Percentiles rank a stretch among this genome's conserved stretches.
These are phyloP conservation scores for Gracilaria caudata DNA, from an alignment of 23 red algal genomes.

Conservation along the genomic window DNA sequence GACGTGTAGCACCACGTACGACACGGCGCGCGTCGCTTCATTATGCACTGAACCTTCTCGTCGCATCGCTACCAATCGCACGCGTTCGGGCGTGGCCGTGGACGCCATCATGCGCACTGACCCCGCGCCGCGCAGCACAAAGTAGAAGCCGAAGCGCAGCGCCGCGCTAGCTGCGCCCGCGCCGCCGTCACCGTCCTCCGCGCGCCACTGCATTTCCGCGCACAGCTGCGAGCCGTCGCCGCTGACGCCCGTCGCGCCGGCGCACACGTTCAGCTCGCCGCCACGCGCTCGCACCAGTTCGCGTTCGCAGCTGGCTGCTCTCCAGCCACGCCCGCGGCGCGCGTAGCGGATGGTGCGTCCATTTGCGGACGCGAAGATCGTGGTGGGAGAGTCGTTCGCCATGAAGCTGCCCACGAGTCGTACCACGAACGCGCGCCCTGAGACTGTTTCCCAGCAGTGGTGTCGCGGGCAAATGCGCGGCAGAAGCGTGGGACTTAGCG, in stretches of 20 bases:
- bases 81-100: slow-evolving; percentile 36
- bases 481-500: background rate
- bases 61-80: slow-evolving; percentile 26
- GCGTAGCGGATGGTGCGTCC: background rate
- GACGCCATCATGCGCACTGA: slow-evolving; percentile 2
- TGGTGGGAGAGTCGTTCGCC: background rate
- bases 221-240: background rate
- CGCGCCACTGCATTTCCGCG: background rate
- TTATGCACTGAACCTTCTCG: background rate
- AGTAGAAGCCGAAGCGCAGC: slow-evolving; percentile 44
- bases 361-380: background rate
- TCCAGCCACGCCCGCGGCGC: slow-evolving; percentile 4
- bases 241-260: background rate
- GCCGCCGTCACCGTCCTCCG: background rate
- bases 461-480: background rate
- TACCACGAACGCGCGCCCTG: background rate
- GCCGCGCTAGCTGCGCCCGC: slow-evolving; percentile 1
- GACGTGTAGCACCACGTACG: slow-evolving; percentile 39
- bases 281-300: background rate
- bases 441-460: background rate
- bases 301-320: background rate
- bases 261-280: background rate
- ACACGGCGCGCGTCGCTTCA: background rate
- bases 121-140: slow-evolving; percentile 11
- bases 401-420: background rate